phyloP scores from a whole-genome alignment of 768 basidiomycete genomes.

The Cyathus striatus region DNA sequence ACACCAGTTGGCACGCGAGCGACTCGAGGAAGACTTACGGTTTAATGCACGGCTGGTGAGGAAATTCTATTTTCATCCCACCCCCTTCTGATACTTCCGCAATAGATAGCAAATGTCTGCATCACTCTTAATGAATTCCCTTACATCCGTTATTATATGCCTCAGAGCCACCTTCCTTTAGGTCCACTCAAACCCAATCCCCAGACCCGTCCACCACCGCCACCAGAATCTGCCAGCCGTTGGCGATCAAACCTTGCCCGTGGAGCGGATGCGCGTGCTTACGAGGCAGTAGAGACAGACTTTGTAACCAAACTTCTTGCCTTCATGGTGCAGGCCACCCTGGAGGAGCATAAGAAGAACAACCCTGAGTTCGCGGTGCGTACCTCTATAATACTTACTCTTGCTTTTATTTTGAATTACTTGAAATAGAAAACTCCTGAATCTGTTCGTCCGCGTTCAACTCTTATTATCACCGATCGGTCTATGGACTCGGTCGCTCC shows the following conservation, averaged over 20 bases:
- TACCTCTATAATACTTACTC: slow-evolving; percentile 7
- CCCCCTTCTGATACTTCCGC: slow-evolving; percentile 1
- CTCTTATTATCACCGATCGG: slow-evolving; percentile 92
- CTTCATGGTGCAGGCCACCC: slow-evolving; percentile 71
- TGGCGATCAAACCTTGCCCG: slow-evolving; percentile 83
- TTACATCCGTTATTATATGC: slow-evolving; percentile 88
- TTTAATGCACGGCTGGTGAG: too few relatives aligned
- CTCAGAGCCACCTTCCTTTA: slow-evolving; percentile 75
- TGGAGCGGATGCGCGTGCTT: slow-evolving; percentile 62
- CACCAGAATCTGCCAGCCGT: slow-evolving; percentile 55
- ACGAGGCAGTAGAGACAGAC: slow-evolving; percentile 68
- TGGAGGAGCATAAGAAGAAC: slow-evolving; percentile 83
- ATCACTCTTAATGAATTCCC: slow-evolving; percentile 91
- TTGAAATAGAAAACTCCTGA: slow-evolving; percentile 48
- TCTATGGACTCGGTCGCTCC: slow-evolving; percentile 92
- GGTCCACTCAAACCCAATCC: slow-evolving; percentile 73
- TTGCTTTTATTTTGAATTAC: slow-evolving; percentile 2
- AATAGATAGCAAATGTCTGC: slow-evolving; percentile 82
- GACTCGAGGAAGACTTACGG: slow-evolving; percentile 84
- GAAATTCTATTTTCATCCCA: slow-evolving; percentile 40
- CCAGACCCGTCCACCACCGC: slow-evolving; percentile 61
- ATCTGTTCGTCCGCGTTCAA: slow-evolving; percentile 62
- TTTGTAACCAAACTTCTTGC: slow-evolving; percentile 81
- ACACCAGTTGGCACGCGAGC: slow-evolving; percentile 59
- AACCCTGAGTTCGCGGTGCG: slow-evolving; percentile 88